Conservation (phyloP, 768 basidiomycete genomes). For the Leccinum barrowsii region DNA sequence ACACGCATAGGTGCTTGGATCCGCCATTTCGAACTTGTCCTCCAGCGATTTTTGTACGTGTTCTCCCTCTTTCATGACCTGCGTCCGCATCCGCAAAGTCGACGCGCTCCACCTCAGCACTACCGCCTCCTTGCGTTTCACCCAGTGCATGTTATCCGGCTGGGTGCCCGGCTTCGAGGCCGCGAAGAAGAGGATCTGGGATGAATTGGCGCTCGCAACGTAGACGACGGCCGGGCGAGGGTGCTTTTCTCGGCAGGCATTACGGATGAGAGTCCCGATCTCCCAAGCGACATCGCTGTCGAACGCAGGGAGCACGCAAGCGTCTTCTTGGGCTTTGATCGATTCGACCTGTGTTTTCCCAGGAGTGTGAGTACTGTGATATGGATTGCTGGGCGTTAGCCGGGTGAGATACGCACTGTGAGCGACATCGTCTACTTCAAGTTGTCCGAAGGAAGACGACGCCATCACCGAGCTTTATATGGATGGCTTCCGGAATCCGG, state of each 20-base stretch:
- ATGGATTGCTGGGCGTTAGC: not conserved
- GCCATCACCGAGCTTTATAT: not conserved
- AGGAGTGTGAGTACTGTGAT: not conserved
- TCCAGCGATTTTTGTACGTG: slow-evolving; percentile 9
- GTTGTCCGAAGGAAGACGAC: not conserved
- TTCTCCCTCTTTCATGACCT: not conserved
- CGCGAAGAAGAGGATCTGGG: slow-evolving; percentile 32
- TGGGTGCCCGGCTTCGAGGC: slow-evolving; percentile 27
- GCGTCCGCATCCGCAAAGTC: slow-evolving; percentile 22
- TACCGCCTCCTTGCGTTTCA: slow-evolving; percentile 31
- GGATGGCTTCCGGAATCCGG: not conserved
- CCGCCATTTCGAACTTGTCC: slow-evolving; percentile 23
- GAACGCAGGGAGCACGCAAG: slow-evolving; percentile 26
- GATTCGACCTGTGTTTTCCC: slow-evolving; percentile 12
- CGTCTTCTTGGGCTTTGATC: slow-evolving; percentile 24
- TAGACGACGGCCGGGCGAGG: slow-evolving; percentile 25
- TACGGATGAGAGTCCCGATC: slow-evolving; percentile 28
- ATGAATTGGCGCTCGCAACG: slow-evolving; percentile 27
- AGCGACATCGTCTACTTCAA: slow-evolving; percentile 2
- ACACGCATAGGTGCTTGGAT: slow-evolving; percentile 28
- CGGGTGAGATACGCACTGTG: slow-evolving; percentile 6
- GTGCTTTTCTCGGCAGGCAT: slow-evolving; percentile 14
- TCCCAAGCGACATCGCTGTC: slow-evolving; percentile 34
- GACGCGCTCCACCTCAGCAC: slow-evolving; percentile 33
- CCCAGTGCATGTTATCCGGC: slow-evolving; percentile 32